A percentile compares a stretch with the other conserved stretches of the same genome.
These are phyloP conservation scores for Endothia cerciana DNA, from an alignment of 2,329 filamentous ascomycete species.

Conservation along the genomic window DNA sequence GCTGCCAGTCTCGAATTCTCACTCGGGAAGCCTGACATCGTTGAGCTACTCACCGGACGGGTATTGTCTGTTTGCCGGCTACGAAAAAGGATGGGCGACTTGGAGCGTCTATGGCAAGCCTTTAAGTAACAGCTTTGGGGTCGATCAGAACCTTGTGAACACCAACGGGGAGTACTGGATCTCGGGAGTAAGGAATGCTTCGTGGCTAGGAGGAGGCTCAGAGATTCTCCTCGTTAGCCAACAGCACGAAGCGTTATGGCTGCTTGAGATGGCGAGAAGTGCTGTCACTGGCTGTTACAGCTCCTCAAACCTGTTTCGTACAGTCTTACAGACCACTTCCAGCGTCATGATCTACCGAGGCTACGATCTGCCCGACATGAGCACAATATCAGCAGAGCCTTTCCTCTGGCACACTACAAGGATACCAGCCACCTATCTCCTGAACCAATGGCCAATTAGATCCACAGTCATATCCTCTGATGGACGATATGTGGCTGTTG, in stretches of 20 bases:
- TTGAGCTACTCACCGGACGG: slow-evolving; percentile 92
- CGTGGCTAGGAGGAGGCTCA: slow-evolving; percentile 86
- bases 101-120: slow-evolving; percentile 98
- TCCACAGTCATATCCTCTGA: slow-evolving; percentile 87
- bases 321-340: slow-evolving; percentile 84
- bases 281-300: slow-evolving; percentile 92
- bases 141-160: slow-evolving; percentile 65
- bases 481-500: slow-evolving; percentile 92
- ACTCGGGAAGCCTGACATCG: slow-evolving; percentile 73
- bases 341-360: slow-evolving; percentile 92
- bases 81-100: slow-evolving; percentile 88
- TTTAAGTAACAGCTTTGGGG: slow-evolving; percentile 80
- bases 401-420: slow-evolving; percentile 95
- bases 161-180: slow-evolving; percentile 83
- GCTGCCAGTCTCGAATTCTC: slow-evolving; percentile 67
- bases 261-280: slow-evolving; percentile 90
- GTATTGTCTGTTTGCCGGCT: slow-evolving; percentile 93
- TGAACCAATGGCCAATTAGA: slow-evolving; percentile 92
- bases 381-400: slow-evolving; percentile 87
- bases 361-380: slow-evolving; percentile 88
- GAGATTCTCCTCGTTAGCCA: slow-evolving; percentile 77
- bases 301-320: slow-evolving; percentile 86
- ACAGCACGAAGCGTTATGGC: slow-evolving; percentile 79
- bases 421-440: slow-evolving; percentile 81
- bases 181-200: slow-evolving; percentile 74